Conservation (phyloP, 306 rosid species). For the Rosa rugosa region DNA sequence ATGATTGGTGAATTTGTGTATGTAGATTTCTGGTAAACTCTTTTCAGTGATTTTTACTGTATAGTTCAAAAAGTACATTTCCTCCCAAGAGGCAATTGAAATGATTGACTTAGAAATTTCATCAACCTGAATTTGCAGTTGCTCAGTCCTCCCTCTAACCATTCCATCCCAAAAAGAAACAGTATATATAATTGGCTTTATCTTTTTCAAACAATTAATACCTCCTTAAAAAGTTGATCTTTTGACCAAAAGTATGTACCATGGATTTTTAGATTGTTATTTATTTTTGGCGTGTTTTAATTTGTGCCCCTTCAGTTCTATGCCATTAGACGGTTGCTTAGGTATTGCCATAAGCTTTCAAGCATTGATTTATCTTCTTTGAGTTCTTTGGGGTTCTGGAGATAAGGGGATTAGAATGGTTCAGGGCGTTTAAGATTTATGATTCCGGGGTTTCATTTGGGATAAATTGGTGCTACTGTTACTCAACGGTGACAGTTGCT, state of each 20-base stretch:
- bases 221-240: background rate
- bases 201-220: background rate
- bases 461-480: too few species aligned
- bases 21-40: background rate
- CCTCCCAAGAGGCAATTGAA: too few species aligned
- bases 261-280: too few species aligned
- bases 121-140: background rate
- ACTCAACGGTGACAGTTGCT: too few species aligned
- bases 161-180: background rate
- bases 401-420: too few species aligned
- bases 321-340: background rate
- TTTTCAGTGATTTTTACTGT: background rate
- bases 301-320: background rate
- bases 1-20: background rate
- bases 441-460: too few species aligned
- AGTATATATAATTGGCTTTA: background rate
- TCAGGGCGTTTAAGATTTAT: too few species aligned
- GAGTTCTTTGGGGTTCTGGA: background rate
- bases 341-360: background rate
- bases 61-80: too few species aligned
- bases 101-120: too few species aligned
- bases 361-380: background rate
- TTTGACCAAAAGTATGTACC: too few species aligned
- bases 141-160: background rate
- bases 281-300: background rate